Conservation (phyloP, 2,329 filamentous ascomycete genomes). For the Trichophyton rubrum region DNA sequence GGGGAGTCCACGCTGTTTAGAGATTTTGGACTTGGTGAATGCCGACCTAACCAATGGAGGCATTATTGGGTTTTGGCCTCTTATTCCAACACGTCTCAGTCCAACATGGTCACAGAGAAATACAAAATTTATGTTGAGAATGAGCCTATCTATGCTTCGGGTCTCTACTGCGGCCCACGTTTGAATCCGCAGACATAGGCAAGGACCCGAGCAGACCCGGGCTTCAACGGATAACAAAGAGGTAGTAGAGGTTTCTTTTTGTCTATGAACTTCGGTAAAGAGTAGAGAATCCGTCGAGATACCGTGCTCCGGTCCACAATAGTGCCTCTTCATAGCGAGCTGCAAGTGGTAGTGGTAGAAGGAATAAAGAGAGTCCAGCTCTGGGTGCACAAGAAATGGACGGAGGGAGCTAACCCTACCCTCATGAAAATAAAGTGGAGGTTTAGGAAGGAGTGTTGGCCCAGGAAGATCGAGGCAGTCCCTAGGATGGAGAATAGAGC, state of each 20-base stretch:
- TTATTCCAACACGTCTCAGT: not conserved
- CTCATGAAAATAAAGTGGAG: too few relatives aligned
- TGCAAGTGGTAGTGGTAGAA: not conserved
- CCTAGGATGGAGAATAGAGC: not conserved
- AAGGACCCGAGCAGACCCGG: not conserved
- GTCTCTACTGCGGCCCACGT: not conserved
- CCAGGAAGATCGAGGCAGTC: not conserved
- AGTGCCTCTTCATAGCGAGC: constrained; percentile 2
- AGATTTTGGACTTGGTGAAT: not conserved
- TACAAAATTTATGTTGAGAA: not conserved
- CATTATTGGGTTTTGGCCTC: not conserved
- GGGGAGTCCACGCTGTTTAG: not conserved
- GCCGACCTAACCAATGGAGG: not conserved
- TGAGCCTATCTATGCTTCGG: not conserved
- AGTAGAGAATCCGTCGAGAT: not conserved
- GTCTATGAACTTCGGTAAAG: not conserved
- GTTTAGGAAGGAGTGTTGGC: not conserved
- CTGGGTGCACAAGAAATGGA: not conserved
- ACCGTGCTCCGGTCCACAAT: constrained; percentile 3
- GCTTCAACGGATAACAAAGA: not conserved
- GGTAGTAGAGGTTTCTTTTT: not conserved
- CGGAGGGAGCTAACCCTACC: not conserved
- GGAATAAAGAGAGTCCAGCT: not conserved
- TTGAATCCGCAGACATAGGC: constrained; percentile 3
- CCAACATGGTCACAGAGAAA: not conserved